These are phyloP conservation scores for Musa itinerans DNA, from an alignment of 176 grass and related monocot genomes.

Conservation along the genomic window DNA sequence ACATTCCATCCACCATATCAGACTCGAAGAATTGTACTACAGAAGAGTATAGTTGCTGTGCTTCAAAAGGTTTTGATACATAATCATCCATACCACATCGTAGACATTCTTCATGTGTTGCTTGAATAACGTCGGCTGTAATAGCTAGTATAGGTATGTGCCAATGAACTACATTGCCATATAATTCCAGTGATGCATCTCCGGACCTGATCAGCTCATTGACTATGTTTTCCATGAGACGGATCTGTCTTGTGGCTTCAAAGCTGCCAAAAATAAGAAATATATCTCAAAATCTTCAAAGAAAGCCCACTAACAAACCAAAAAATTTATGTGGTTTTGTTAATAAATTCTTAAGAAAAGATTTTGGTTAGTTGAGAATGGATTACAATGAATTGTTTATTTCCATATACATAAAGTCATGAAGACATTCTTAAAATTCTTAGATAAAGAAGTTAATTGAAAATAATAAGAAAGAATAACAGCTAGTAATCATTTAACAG, in stretches of 20 bases:
- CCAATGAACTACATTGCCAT: conserved; percentile 36
- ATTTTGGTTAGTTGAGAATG: not conserved
- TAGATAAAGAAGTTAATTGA: too few relatives aligned
- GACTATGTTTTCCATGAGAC: conserved; percentile 37
- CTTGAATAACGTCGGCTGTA: conserved; percentile 84
- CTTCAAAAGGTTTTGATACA: conserved; percentile 76
- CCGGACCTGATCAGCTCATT: conserved; percentile 37
- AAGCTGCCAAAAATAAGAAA: conserved; percentile 36
- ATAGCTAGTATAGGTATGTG: conserved; percentile 70
- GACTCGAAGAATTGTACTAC: conserved; percentile 58
- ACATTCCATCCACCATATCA: conserved; percentile 21
- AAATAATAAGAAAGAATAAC: too few relatives aligned
- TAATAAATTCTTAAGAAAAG: not conserved
- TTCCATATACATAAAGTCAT: too few relatives aligned
- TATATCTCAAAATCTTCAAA: not conserved
- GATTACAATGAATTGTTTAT: too few relatives aligned
- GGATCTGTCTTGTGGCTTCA: conserved; percentile 55
- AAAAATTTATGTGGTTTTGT: not conserved
- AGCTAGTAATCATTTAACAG: too few relatives aligned
- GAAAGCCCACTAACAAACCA: not conserved
- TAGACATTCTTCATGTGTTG: conserved; percentile 55
- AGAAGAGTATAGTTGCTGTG: conserved; percentile 54
- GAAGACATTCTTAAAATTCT: too few relatives aligned
- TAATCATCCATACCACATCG: conserved; percentile 74
- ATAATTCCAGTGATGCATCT: conserved; percentile 19